Evolutionary conservation across 225 moss, liverwort and hornwort species (phyloP), one percentile per base, ranked within the genome.

Genomic region (Lunularia cruciata): DNA sequence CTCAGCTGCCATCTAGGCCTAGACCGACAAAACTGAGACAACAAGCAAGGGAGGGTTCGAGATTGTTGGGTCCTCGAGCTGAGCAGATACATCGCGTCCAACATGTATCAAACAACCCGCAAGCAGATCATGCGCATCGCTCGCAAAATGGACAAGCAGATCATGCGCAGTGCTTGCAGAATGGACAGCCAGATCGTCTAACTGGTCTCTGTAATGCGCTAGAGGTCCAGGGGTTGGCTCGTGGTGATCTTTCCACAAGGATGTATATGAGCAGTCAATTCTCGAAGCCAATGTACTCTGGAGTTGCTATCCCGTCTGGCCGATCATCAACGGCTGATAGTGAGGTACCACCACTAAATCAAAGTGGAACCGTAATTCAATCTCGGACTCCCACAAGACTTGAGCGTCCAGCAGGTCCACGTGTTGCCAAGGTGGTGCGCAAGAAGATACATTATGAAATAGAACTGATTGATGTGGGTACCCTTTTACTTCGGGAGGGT

Each of bases 381-480:
- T 73, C 81, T 54, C 76, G 65, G 39, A 81, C 81, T 1, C 76
- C 76, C 14, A 45, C 43, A 32, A 49, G 76, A 36, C 43, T 72
- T 23, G 81, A 81, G 30, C 77, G 75, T 15, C 57, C 66, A 48
- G 61, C 61, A 43, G 75, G 78, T 52, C 81, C 75, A 22, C 81
- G 75, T 52, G 60, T 76, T 12, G 81, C 81, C 26, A 73, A 81
- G 59, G 76, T 81, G 23, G 13, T 81, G 33, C 72, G 76, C 45
- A 81, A 74, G 63, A 81, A 76, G 63, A 53, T 77, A 20, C 51
- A 30, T 31, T 71, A 57, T 57, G 81, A 81, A 8, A 83, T 88
- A 72, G 87, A 90, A 67, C 73, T 95, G 52, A 76, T 92, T 16
- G 68, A 85, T 54, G 78, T 82, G 22, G 95, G 90, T 45, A 75